Base-by-base conservation (phyloP, 805 yeast species). In the Wickerhamiella sorbophila region DNA sequence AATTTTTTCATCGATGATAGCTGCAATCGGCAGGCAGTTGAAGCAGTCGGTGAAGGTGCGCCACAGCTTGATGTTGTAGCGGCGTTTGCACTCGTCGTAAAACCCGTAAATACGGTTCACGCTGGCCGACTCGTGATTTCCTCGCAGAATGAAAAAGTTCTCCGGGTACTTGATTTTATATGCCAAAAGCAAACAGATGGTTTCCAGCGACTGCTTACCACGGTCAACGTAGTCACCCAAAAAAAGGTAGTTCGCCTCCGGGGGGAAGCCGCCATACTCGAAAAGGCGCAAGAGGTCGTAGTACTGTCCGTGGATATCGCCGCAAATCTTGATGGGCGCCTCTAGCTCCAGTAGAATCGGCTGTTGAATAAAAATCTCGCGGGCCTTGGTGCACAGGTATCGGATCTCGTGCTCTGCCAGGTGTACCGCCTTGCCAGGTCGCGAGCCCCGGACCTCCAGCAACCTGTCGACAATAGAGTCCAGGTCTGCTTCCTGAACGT, bases 251-350 rank as follows among this genome's bases (percentile, higher is more conserved):
- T 88, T 88, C 16, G 97, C 94, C 63, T 91, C 97, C 10, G 98
- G 98, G 1, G 98, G 98, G 71, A 91, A 88, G 2, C 97, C 98
- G 55, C 98, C 97, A 59, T 88, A 88, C 68, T 91, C 97, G 57
- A 88, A 88, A 55, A 88, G 74, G 64, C 98, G 80, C 61, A 88
- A 72, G 55, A 88, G 74, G 64, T 88, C 98, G 60, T 88, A 88
- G 65, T 91, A 88, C 66, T 88, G 98, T 44, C 98, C 98, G 63
- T 88, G 98, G 57, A 88, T 91, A 63, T 88, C 98, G 64, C 98
- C 98, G 67, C 95, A 86, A 41, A 61, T 60, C 60, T 86, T 87
- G 57, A 88, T 88, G 44, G 98, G 98, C 17, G 98, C 97, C 65
- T 91, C 97, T 53, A 88, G 72, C 63, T 88, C 98, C 56, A 88